Evolutionary conservation across 257 asterid genomes (phyloP).

Genomic region (Prunella vulgaris): DNA sequence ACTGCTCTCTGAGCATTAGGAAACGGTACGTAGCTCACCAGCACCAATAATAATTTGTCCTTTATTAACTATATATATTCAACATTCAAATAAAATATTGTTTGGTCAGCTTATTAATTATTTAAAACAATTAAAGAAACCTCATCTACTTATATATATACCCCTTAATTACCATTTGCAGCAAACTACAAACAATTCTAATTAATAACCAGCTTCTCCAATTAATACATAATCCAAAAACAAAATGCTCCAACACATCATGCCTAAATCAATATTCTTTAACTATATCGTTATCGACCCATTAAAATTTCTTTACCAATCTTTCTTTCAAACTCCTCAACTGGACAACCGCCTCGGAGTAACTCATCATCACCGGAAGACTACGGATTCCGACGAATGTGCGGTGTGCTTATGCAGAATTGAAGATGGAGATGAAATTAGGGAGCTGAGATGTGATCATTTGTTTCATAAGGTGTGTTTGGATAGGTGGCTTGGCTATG

Average conservation of each 20-base stretch:
- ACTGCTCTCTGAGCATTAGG: too few species aligned
- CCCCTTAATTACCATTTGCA: too few species aligned
- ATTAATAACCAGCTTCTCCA: too few species aligned
- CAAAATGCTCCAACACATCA: too few species aligned
- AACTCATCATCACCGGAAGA: background rate
- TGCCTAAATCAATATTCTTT: conserved; percentile 9
- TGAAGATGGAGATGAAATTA: conserved; percentile 22
- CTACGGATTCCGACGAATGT: background rate
- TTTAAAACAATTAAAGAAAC: too few species aligned
- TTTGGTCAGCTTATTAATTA: too few species aligned
- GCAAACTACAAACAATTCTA: too few species aligned
- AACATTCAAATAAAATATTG: background rate
- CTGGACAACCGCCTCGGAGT: background rate
- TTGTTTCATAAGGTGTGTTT: conserved; percentile 25
- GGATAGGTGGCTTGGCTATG: conserved; percentile 29
- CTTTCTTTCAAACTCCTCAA: conserved; percentile 20
- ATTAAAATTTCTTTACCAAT: conserved; percentile 20
- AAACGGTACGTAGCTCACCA: too few species aligned
- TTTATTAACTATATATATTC: too few species aligned
- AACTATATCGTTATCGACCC: conserved; percentile 1
- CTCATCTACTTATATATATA: too few species aligned
- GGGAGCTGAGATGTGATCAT: conserved; percentile 25
- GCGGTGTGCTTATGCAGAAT: conserved; percentile 27
- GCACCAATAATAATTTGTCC: too few species aligned
- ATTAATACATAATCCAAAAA: too few species aligned